Base-by-base conservation (phyloP, 176 grass and related monocot genomes). In the Guadua angustifolia region DNA sequence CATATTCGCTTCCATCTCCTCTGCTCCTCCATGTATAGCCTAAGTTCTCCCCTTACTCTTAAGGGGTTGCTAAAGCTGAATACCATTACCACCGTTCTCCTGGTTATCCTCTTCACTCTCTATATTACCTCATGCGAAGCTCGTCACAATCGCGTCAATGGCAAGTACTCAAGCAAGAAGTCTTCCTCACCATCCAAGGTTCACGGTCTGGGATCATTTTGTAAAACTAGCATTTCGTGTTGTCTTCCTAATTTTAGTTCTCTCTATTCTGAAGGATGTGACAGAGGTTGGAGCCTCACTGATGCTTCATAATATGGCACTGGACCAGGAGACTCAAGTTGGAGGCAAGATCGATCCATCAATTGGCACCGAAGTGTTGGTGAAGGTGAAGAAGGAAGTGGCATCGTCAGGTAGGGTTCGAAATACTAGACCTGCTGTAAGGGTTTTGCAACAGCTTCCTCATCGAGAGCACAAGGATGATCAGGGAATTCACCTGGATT, bases 401-500 rank as follows among this genome's bases (percentile, higher is more conserved):
- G 33, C 73, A 49, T 73, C 33, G 52, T 73, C 88, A 90, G 88
- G 83, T 86, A 84, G 43, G 77, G 84, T 47, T 83, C 66, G 67
- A 81, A 83, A 84, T 62, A 63, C 64, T 53, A 61, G 74, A 63
- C 35, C 62, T 49, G 44, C 46, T 32, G 59, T 78, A 79, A 84
- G 81, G 84, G 86, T 76, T 84, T 86, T 46, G 49, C 73, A 9
- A n/a, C 70, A 84, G 75, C 71, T 53, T 74, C 79, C 55, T 17
- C 78, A 29, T 45, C 50, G 50, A 18, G 56, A 66, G 25, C 79
- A 75, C 59, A 45, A 46, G 55, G 68, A 43, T 61, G 84, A 91
- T 64, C 78, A 87, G 52, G 90, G 59, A 69, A 89, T 97, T 85
- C 82, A 97, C 90, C 82, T 94, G 47, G 90, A 97, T 80, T 97